These are phyloP conservation scores for Solanum aculeatissimum DNA, from an alignment of 305 asterid species.

Conservation along the genomic window DNA sequence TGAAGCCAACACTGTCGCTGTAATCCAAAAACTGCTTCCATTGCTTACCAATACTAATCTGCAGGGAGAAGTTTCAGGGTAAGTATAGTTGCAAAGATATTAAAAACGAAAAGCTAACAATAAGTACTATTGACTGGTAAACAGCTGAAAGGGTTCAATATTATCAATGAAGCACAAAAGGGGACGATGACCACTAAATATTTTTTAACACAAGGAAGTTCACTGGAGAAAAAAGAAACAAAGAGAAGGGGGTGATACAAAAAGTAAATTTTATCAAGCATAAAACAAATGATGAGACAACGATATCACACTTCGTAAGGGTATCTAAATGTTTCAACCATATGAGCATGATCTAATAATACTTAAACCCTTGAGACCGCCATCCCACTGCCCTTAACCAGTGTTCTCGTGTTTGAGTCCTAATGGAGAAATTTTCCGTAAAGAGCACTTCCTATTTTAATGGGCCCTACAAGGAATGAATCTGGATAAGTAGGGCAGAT, in stretches of 20 bases:
- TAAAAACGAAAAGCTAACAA: neutral
- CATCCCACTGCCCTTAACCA: neutral
- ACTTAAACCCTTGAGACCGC: neutral
- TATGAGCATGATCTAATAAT: neutral
- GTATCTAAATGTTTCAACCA: neutral
- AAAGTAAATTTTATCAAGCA: neutral
- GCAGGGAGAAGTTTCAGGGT: neutral
- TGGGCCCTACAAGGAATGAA: neutral
- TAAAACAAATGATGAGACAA: neutral
- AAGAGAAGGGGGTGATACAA: neutral
- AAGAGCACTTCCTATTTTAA: neutral
- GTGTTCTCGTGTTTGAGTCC: neutral
- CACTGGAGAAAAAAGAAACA: neutral
- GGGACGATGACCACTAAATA: neutral
- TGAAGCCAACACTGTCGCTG: constrained; percentile 53
- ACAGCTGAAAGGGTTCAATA: neutral
- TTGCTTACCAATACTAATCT: constrained; percentile 79
- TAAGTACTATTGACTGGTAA: neutral
- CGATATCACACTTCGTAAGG: neutral
- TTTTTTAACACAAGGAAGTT: neutral
- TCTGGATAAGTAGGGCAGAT: neutral
- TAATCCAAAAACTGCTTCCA: constrained; percentile 82
- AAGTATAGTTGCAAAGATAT: neutral
- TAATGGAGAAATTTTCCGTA: neutral
- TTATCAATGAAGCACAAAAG: neutral